These are phyloP conservation scores for Kalanchoe fedtschenkoi DNA, from an alignment of 164 flowering plant genomes.

Conservation along the genomic window DNA sequence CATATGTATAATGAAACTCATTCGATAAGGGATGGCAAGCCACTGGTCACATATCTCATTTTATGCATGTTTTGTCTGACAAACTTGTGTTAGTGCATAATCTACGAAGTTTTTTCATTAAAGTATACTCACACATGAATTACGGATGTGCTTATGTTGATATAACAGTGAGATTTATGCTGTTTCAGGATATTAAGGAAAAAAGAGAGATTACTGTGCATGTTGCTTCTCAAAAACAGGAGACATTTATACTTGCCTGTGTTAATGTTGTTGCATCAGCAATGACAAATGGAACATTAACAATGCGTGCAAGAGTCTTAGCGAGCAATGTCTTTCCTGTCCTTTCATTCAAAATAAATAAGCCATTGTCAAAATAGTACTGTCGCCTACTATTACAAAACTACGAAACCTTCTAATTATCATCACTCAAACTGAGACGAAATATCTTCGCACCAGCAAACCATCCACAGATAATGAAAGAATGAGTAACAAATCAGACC, in stretches of 20 bases:
- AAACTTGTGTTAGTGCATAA: not conserved
- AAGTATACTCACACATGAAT: not conserved
- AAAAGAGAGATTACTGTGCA: no score
- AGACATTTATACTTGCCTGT: constrained; percentile 23
- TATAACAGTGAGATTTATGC: not conserved
- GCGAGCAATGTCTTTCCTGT: constrained; percentile 45
- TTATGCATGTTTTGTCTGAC: no score
- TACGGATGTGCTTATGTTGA: not conserved
- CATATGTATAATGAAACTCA: not conserved
- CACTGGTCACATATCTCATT: not conserved
- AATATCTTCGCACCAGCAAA: not conserved
- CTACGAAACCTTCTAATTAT: not conserved
- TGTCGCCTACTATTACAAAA: not conserved
- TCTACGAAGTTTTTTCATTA: not conserved
- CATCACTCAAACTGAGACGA: not conserved
- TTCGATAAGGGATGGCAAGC: not conserved
- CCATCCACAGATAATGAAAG: not conserved
- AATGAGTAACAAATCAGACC: constrained; percentile 19
- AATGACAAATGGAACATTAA: constrained; percentile 34
- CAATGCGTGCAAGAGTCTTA: constrained; percentile 38
- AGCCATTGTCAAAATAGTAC: not conserved
- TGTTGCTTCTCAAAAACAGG: no score
- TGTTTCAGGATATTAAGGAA: not conserved
- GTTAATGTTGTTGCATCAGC: constrained; percentile 38
- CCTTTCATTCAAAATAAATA: constrained; percentile 15